phyloP scores from a whole-genome alignment of 306 rosid species.

The Amphicarpaea edgeworthii region DNA sequence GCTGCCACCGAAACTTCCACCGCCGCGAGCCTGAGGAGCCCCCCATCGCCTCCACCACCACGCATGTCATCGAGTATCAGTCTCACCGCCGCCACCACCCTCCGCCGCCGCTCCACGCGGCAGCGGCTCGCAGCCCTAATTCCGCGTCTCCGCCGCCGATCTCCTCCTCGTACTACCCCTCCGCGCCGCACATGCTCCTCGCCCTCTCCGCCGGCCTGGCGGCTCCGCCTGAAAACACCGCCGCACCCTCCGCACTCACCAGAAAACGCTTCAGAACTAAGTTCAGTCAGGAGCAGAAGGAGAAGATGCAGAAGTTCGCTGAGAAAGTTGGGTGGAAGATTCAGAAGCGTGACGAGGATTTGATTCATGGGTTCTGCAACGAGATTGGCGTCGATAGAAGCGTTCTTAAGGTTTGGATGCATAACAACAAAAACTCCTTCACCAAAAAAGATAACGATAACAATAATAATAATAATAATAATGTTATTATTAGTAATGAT shows the following conservation, averaged over 20 bases:
- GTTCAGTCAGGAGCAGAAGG: conserved; percentile 88
- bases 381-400: conserved; percentile 75
- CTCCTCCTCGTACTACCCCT: conserved; percentile 95
- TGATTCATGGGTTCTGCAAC: conserved; percentile 65
- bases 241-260: neutral
- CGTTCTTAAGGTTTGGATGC: conserved; percentile 98
- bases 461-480: too few relatives aligned
- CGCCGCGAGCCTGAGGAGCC: conserved; percentile 92
- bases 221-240: conserved; percentile 55
- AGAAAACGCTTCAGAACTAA: conserved; percentile 82
- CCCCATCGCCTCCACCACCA: conserved; percentile 49
- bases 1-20: conserved; percentile 98
- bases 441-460: conserved; percentile 52
- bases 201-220: conserved; percentile 70
- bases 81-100: conserved; percentile 88
- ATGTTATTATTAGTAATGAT: neutral
- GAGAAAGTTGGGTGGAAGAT: conserved; percentile 94
- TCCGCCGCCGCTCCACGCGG: conserved; percentile 45
- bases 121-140: conserved; percentile 65
- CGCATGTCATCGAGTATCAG: conserved; percentile 84
- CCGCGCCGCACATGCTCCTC: conserved; percentile 93
- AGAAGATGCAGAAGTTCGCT: conserved; percentile 85
- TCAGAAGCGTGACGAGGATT: conserved; percentile 81
- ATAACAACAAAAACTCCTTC: conserved; percentile 83
- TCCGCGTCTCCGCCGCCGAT: conserved; percentile 97